Evolutionary conservation across 2,329 filamentous ascomycete genomes (phyloP).

Genomic region (Aplosporella prunicola): DNA sequence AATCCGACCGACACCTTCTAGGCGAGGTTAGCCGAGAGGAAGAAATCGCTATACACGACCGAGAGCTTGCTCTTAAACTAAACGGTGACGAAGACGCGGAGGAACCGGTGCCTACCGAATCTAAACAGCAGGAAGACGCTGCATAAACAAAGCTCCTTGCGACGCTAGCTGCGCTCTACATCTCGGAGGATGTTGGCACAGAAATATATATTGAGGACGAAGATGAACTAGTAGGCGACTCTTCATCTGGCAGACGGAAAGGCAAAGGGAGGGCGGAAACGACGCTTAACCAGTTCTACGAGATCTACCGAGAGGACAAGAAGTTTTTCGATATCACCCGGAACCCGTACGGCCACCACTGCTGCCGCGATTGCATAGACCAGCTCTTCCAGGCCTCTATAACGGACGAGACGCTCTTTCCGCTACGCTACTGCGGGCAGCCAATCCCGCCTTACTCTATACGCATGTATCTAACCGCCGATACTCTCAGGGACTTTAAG

Average conservation of each 20-base stretch:
- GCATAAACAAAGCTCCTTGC: not conserved
- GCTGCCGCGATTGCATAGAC: constrained; percentile 16
- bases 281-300: not conserved
- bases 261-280: not conserved
- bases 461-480: not conserved
- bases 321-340: constrained; percentile 4
- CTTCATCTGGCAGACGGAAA: not conserved
- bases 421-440: constrained; percentile 16
- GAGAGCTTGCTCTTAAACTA: not conserved
- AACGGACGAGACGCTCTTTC: constrained; percentile 16
- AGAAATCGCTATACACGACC: not conserved
- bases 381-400: constrained; percentile 15
- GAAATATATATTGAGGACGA: not conserved
- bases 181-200: constrained; percentile 1
- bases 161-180: constrained; percentile 2
- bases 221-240: not conserved
- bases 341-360: constrained; percentile 13
- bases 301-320: not conserved
- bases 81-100: not conserved
- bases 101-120: not conserved
- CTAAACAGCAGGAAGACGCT: not conserved
- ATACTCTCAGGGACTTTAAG: constrained; percentile 12
- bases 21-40: not conserved
- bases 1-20: not conserved
- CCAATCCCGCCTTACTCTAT: constrained; percentile 14